These are phyloP conservation scores for Diaporthe ampelina DNA, from an alignment of 2,329 filamentous ascomycete genomes.

Conservation along the genomic window DNA sequence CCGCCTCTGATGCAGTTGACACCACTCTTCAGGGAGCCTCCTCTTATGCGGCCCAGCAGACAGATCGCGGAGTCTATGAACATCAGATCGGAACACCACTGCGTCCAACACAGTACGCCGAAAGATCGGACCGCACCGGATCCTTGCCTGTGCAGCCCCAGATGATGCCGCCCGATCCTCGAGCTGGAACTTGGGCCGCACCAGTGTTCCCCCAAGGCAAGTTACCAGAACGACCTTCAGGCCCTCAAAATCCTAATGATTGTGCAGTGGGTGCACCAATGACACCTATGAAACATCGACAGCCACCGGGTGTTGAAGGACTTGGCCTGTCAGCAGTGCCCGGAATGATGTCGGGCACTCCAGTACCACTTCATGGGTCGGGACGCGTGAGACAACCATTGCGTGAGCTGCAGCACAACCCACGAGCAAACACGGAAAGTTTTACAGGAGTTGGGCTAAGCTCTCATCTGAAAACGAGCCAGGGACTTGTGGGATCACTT, in stretches of 20 bases:
- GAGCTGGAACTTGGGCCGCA: conserved; percentile 38
- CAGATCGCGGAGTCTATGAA: conserved; percentile 28
- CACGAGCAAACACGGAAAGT: conserved; percentile 18
- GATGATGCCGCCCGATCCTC: conserved; percentile 12
- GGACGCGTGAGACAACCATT: conserved; percentile 32
- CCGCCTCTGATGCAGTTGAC: conserved; percentile 65
- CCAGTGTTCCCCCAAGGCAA: conserved; percentile 42
- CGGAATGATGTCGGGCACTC: conserved; percentile 50
- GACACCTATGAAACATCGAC: conserved; percentile 52
- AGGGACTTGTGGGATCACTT: conserved; percentile 15
- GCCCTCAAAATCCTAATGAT: background rate
- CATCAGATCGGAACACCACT: conserved; percentile 37
- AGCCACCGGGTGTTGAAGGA: conserved; percentile 42
- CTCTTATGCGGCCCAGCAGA: conserved; percentile 37
- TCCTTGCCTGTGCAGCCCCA: conserved; percentile 17
- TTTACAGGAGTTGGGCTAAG: conserved; percentile 39
- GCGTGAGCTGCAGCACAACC: conserved; percentile 27
- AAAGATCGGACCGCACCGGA: conserved; percentile 1
- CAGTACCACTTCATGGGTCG: conserved; percentile 36
- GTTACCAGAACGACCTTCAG: background rate
- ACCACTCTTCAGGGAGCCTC: conserved; percentile 53
- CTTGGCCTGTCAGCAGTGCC: conserved; percentile 50
- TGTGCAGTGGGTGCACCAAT: conserved; percentile 48
- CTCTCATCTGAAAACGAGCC: conserved; percentile 41
- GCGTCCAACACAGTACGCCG: conserved; percentile 2